phyloP scores from a whole-genome alignment of 208 protist genomes.

The Endotrypanum monterogeii region DNA sequence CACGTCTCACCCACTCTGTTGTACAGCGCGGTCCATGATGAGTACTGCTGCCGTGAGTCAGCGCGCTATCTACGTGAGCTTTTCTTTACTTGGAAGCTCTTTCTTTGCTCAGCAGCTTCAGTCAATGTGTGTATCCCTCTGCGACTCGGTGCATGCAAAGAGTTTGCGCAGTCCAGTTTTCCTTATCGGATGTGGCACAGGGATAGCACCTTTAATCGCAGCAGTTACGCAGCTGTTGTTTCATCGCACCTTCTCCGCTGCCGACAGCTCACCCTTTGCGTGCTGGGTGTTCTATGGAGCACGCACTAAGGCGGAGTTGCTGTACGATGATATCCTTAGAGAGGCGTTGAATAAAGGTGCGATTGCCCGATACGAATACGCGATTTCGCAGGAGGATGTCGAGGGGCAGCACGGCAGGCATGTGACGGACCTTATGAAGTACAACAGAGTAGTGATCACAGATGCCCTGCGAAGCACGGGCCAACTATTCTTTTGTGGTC shows the following conservation, averaged over 20 bases:
- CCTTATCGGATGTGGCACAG: slow-evolving; percentile 76
- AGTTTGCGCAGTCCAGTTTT: slow-evolving; percentile 36
- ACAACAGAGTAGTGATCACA: slow-evolving; percentile 28
- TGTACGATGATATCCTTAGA: slow-evolving; percentile 67
- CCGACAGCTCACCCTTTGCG: slow-evolving; percentile 22
- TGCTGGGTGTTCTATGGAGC: slow-evolving; percentile 81
- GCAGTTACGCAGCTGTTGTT: slow-evolving; percentile 58
- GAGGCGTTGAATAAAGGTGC: slow-evolving; percentile 44
- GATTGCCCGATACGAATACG: slow-evolving; percentile 60
- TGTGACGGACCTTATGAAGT: slow-evolving; percentile 67
- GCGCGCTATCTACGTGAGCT: slow-evolving; percentile 49
- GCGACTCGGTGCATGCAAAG: neutral
- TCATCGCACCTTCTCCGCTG: slow-evolving; percentile 11
- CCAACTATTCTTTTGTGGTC: slow-evolving; percentile 77
- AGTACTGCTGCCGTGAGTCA: slow-evolving; percentile 1
- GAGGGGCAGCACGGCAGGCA: slow-evolving; percentile 23
- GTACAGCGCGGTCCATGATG: slow-evolving; percentile 9
- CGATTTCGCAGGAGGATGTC: slow-evolving; percentile 51
- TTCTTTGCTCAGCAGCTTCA: slow-evolving; percentile 54
- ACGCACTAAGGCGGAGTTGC: slow-evolving; percentile 50
- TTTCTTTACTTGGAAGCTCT: slow-evolving; percentile 59
- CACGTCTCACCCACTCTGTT: slow-evolving; percentile 37
- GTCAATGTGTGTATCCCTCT: slow-evolving; percentile 15
- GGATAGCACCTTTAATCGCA: slow-evolving; percentile 78
- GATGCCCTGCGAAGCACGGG: slow-evolving; percentile 34